Conservation (phyloP, 495 filamentous ascomycete genomes). For the Articulospora tetracladia region DNA sequence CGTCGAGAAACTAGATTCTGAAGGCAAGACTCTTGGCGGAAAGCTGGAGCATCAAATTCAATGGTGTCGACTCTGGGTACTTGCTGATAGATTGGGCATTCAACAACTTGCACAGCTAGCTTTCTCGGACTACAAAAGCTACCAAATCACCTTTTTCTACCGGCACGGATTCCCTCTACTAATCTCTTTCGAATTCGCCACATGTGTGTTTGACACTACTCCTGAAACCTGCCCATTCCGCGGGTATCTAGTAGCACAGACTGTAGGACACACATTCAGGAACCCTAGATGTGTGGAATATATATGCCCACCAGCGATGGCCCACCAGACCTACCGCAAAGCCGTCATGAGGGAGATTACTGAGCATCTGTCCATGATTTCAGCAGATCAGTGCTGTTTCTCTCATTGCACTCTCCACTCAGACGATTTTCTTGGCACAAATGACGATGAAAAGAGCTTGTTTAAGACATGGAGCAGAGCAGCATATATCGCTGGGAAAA, state of each 20-base stretch:
- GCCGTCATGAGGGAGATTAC: not conserved
- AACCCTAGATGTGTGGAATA: no score
- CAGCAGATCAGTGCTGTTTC: not conserved
- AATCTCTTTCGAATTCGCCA: not conserved
- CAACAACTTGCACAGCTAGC: not conserved
- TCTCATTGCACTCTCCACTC: not conserved
- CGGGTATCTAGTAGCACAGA: no score
- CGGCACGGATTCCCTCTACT: not conserved
- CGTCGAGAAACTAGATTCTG: not conserved
- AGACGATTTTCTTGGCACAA: not conserved
- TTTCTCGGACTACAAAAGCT: no score
- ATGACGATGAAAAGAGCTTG: not conserved
- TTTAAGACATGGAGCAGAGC: not conserved
- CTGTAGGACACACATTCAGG: no score
- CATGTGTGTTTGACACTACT: not conserved
- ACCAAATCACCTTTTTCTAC: no score
- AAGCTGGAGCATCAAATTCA: slow-evolving; percentile 1
- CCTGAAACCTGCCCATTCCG: no score
- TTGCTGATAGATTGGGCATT: not conserved
- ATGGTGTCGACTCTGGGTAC: slow-evolving; percentile 3
- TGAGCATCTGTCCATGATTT: not conserved
- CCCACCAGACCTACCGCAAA: not conserved
- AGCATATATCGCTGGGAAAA: not conserved
- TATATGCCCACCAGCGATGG: not conserved
- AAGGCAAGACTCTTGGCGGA: not conserved